These are phyloP conservation scores for Kwoniella europaea DNA, from an alignment of 768 basidiomycete species.

Conservation along the genomic window DNA sequence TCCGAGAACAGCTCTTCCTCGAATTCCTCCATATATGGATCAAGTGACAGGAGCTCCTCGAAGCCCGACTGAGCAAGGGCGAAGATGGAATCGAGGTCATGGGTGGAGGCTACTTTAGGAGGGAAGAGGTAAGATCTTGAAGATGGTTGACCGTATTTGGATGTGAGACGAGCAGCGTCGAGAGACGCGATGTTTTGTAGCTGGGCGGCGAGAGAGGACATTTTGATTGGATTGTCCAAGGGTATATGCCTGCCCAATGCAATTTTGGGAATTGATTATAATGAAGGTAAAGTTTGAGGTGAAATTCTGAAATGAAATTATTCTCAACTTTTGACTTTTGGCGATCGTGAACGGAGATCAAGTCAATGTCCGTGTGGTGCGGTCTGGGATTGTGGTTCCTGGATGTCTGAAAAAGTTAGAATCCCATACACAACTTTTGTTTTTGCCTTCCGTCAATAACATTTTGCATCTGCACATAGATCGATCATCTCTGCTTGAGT, in stretches of 20 bases:
- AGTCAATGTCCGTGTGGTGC: conserved; percentile 3
- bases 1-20: conserved; percentile 82
- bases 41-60: conserved; percentile 70
- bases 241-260: conserved; percentile 19
- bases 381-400: not conserved
- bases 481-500: not conserved
- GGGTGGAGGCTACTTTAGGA: conserved; percentile 75
- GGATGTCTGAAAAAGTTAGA: conserved; percentile 6
- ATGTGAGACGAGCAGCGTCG: conserved; percentile 72
- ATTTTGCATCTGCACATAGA: not conserved
- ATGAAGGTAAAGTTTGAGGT: not conserved
- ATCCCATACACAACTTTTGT: not conserved
- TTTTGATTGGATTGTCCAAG: conserved; percentile 23
- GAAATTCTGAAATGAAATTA: not conserved
- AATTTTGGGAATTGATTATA: not conserved
- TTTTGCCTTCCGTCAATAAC: not conserved
- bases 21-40: conserved; percentile 66
- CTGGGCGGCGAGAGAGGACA: conserved; percentile 75
- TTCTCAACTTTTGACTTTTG: conserved; percentile 11
- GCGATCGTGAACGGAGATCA: conserved; percentile 6
- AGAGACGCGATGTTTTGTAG: conserved; percentile 78
- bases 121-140: conserved; percentile 86
- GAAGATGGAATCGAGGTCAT: conserved; percentile 85
- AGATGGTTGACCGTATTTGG: conserved; percentile 63
- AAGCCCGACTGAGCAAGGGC: conserved; percentile 80